Base-by-base conservation (phyloP, 345 rosid genomes). In the Syzygium oleosum region DNA sequence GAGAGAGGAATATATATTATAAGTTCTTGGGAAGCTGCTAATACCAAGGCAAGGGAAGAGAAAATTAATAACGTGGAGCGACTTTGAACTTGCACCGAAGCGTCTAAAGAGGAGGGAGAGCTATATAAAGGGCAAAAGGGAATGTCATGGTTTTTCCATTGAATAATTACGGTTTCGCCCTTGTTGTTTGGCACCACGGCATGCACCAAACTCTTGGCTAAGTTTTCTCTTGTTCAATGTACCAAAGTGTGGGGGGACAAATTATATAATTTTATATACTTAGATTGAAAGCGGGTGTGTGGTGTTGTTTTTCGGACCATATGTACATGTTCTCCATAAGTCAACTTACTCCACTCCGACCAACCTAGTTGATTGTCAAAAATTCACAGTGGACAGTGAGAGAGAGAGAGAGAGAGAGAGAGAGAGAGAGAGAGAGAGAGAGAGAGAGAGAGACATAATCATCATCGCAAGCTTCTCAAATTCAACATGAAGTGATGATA, bases 101-200 rank as follows among this genome's bases (percentile, higher is more conserved):
- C 46, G 46, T 73, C 83, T 73, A 19, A 73, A 73, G 83, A 38
- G 83, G 23, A 73, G 83, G 19, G 87, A 78, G 84, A 91, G 77
- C 56, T 85, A 85, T 89, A 92, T 88, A 92, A 88, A 87, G 92
- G 56, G 87, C 78, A 88, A 41, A 86, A 84, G 84, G 87, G 95
- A 90, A 91, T 91, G 92, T 89, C 87, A 89, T 61, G 55, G 43
- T 19, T 84, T 84, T 84, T 73, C 23, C 49, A 73, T 34, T 10
- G 80, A 38, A 85, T 87, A 90, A 85, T 92, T 93, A 93, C 96
- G 11, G 88, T 84, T 88, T 90, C 89, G 46, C 92, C 96, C 94
- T 88, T 52, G 34, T 51, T 25, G 83, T 73, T 73, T 38, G 84
- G 61, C 54, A 17, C 23, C 78, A 10, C 79, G n/a, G 77, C 59